Evolutionary conservation across 2,329 filamentous ascomycete species (phyloP), one percentile per base, ranked within the genome.

Genomic region (Ilyonectria robusta): DNA sequence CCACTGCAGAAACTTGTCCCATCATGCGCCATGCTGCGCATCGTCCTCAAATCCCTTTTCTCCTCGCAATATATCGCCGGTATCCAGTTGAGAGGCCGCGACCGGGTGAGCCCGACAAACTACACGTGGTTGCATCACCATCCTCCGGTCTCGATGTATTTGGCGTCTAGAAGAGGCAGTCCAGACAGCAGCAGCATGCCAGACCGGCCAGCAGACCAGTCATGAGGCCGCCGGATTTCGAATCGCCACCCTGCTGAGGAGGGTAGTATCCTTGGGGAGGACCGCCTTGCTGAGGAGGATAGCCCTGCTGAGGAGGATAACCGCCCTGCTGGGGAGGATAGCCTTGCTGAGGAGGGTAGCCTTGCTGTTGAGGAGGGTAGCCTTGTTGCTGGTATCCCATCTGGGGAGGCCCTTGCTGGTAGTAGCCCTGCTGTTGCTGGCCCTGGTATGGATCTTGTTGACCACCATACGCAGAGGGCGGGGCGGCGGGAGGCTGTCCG

Each of bases 161-260:
- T 9, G 48, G 6, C 26, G 35, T 63, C 78, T 85, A 89, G 73
- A 88, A 88, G n/a, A 89, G 75, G 50, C 82, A 80, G 70, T 89
- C 87, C 73, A 89, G 76, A 75, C 87, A 89, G 79, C 87, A 89
- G 76, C 87, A 89, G 77, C 87, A 89, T 1, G 87, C 87, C 66
- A 87, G 75, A 69, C 82, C 81, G 17, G 85, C 87, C 17, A 88
- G 72, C 59, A 88, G 75, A 47, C 84, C 85, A 37, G 83, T 83
- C 47, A 87, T 71, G 60, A 83, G 70, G 51, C 84, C 81, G 29
- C 77, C 70, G 62, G 72, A 74, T 48, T 77, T 76, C 53, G 78
- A 78, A 7, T 17, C 40, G 17, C 40, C 40, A 8, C 40, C n/a
- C 75, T 68, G 58, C 40, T 64, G 60, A 19, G 29, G 50, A n/a